Conservation (phyloP, 2,329 filamentous ascomycete species). For the Aspergillus brunneoviolaceus region DNA sequence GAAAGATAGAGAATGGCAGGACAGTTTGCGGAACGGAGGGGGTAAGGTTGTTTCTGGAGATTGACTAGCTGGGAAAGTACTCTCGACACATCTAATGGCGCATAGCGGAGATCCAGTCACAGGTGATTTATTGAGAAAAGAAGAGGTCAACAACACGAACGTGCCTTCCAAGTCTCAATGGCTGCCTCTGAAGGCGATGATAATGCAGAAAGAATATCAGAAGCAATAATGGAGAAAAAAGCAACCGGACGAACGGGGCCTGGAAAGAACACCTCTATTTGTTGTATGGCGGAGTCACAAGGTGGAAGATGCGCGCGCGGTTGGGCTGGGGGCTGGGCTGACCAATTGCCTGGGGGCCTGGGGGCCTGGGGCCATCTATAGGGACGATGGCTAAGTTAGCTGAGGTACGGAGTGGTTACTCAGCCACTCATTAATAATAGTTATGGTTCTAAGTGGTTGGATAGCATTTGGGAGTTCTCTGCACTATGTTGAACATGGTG, state of each 20-base stretch:
- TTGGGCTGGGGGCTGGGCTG: background rate
- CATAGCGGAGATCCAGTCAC: conserved; percentile 15
- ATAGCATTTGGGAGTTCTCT: too few relatives aligned
- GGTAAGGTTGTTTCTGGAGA: background rate
- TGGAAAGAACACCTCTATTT: background rate
- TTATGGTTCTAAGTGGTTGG: background rate
- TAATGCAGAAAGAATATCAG: background rate
- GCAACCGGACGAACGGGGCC: background rate
- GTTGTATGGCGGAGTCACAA: background rate
- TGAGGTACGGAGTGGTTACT: background rate
- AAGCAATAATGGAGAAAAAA: too few relatives aligned
- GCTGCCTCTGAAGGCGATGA: background rate
- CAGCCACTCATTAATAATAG: background rate
- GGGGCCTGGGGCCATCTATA: background rate
- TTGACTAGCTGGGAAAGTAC: background rate
- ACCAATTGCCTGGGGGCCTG: background rate
- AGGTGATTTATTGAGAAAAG: too few relatives aligned
- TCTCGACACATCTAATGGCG: conserved; percentile 12
- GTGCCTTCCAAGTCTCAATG: background rate
- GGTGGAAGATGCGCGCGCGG: background rate
- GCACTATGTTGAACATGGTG: too few relatives aligned
- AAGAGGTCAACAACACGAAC: background rate
- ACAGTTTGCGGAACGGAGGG: background rate
- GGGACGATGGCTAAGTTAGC: background rate
- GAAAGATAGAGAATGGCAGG: background rate